Conservation (phyloP, 2,329 filamentous ascomycete genomes). For the Hypomyces rosellus region DNA sequence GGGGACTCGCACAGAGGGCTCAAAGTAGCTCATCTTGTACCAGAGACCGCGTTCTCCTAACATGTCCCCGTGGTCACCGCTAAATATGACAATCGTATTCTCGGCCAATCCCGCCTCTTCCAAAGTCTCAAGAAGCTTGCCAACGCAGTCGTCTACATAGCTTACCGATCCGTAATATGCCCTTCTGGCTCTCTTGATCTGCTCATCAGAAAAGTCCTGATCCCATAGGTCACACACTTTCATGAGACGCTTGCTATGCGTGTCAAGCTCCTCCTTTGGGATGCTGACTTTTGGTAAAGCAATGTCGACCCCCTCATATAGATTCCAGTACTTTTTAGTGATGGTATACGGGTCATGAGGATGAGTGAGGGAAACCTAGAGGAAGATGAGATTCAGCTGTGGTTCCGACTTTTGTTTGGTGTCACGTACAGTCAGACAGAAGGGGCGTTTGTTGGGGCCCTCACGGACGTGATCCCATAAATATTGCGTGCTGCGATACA, state of each 20-base stretch:
- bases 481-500: slow-evolving; percentile 85
- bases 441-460: slow-evolving; percentile 66
- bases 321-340: slow-evolving; percentile 86
- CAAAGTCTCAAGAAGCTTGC: slow-evolving; percentile 69
- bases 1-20: slow-evolving; percentile 83
- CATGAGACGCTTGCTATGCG: slow-evolving; percentile 79
- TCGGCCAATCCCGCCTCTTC: slow-evolving; percentile 74
- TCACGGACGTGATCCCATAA: slow-evolving; percentile 86
- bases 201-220: slow-evolving; percentile 74
- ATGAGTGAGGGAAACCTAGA: slow-evolving; percentile 76
- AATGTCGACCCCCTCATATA: slow-evolving; percentile 86
- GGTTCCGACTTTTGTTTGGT: too few relatives aligned
- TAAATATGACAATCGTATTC: slow-evolving; percentile 87
- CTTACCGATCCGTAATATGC: slow-evolving; percentile 92
- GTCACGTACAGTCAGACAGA: slow-evolving; percentile 62
- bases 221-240: slow-evolving; percentile 84
- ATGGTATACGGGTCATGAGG: slow-evolving; percentile 95
- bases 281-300: slow-evolving; percentile 72
- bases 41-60: slow-evolving; percentile 85
- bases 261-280: slow-evolving; percentile 73
- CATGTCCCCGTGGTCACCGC: slow-evolving; percentile 94
- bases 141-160: slow-evolving; percentile 90
- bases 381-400: slow-evolving; percentile 5
- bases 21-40: slow-evolving; percentile 98
- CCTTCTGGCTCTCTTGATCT: slow-evolving; percentile 76